Evolutionary conservation across 2,329 filamentous ascomycete species (phyloP), one percentile per base, ranked within the genome.

Genomic region (Karstenula rhodostoma): DNA sequence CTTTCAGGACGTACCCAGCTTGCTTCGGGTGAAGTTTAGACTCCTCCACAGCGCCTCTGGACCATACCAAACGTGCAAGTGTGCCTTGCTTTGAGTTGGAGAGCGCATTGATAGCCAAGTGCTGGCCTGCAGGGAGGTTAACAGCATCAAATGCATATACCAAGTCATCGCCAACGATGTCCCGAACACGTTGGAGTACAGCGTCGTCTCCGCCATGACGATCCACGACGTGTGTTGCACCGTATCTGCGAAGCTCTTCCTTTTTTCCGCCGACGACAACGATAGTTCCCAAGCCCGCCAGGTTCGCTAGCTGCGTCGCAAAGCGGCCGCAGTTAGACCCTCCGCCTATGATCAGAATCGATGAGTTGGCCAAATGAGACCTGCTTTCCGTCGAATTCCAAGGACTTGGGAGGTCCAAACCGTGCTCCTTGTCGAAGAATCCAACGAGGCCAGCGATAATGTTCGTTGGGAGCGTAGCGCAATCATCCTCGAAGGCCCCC

Each of bases 201-300:
- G 72, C 70, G 10, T 78, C 73, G 33, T 74, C 35, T 7, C 64
- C 61, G 1, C 66, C 73, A 54, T 80, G 73, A 4, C 80, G 78
- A 55, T 80, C 76, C n/a, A 81, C 60, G 1, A 82, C 71, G 61
- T 81, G 73, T 1, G 79, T 81, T 0, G 81, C 81, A 1, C 80
- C 80, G 19, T 67, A 72, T 8, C 35, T 56, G 44, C 69, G 74
- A 29, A 82, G 62, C 56, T 77, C 70, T 5, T 58, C 60, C 23
- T 73, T 72, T 10, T 72, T 60, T 1, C 75, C 75, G 22, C 73
- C 75, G 0, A 78, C 74, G 1, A 77, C 74, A 23, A 83, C 72
- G 43, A 82, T 80, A 4, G 60, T 71, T 0, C 78, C 79, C 43
- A 82, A 71, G 0, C 77, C 77, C 2, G 73, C 77, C 22, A 78